These are phyloP conservation scores for Clathrus columnatus DNA, from an alignment of 768 basidiomycete species.

Conservation along the genomic window DNA sequence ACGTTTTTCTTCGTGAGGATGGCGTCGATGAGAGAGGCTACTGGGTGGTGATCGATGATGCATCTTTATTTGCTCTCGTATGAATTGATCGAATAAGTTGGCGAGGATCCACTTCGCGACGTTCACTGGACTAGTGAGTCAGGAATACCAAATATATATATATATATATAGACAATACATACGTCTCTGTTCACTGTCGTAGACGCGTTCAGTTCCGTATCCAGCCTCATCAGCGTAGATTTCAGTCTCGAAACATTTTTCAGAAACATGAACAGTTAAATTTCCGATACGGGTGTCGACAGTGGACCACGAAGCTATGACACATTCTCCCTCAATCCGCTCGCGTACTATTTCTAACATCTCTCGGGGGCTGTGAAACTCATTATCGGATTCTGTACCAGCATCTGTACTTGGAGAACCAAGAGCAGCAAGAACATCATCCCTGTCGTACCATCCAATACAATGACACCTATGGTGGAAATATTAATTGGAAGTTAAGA, in stretches of 20 bases:
- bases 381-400: constrained; percentile 13
- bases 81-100: constrained; percentile 75
- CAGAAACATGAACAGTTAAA: constrained; percentile 78
- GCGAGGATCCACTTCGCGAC: constrained; percentile 86
- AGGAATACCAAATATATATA: constrained; percentile 1
- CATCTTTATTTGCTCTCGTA: constrained; percentile 53
- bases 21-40: constrained; percentile 4
- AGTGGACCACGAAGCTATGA: constrained; percentile 74
- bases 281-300: constrained; percentile 88
- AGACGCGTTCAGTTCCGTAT: constrained; percentile 46
- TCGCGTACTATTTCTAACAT: constrained; percentile 82
- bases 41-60: constrained; percentile 16
- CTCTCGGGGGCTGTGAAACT: constrained; percentile 64
- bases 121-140: constrained; percentile 50
- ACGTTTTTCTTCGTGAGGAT: constrained; percentile 16
- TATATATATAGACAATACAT: constrained; percentile 24
- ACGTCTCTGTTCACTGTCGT: constrained; percentile 78
- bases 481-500: not conserved
- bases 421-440: constrained; percentile 22
- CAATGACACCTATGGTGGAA: constrained; percentile 2
- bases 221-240: constrained; percentile 91
- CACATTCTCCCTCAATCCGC: constrained; percentile 91
- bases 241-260: constrained; percentile 89
- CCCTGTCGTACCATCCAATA: constrained; percentile 8
- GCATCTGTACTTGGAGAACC: constrained; percentile 21